These are phyloP conservation scores for Neurospora intermedia DNA, from an alignment of 495 filamentous ascomycete genomes.

Conservation along the genomic window DNA sequence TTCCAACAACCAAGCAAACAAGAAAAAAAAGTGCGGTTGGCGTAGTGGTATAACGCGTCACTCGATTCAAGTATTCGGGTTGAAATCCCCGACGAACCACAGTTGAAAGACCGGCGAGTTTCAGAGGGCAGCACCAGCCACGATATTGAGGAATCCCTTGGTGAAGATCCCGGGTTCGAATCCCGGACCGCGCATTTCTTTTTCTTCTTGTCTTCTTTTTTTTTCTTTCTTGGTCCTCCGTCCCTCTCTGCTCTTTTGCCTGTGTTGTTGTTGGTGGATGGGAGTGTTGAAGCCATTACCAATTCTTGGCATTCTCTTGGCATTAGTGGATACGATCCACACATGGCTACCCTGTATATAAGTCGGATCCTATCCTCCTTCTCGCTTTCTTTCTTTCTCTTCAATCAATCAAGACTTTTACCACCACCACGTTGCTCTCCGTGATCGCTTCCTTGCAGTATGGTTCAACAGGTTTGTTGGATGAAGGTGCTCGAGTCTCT, in stretches of 20 bases:
- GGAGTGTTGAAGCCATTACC: too few relatives aligned
- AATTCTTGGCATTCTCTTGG: too few relatives aligned
- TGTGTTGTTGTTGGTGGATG: neutral
- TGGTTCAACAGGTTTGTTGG: too few relatives aligned
- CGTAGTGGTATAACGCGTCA: neutral
- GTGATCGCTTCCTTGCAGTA: too few relatives aligned
- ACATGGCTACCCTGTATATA: too few relatives aligned
- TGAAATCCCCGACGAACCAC: neutral
- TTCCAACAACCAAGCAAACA: neutral
- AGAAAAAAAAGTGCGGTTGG: neutral
- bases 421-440: too few relatives aligned
- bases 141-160: too few relatives aligned
- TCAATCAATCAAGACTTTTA: too few relatives aligned
- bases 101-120: neutral
- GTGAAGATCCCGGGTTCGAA: neutral
- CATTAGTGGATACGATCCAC: too few relatives aligned
- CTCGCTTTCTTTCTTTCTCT: too few relatives aligned
- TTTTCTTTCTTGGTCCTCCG: too few relatives aligned
- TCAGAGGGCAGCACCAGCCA: neutral
- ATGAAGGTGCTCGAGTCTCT: neutral
- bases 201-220: neutral
- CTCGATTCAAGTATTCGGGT: neutral
- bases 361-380: too few relatives aligned
- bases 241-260: neutral
- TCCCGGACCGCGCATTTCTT: neutral